Evolutionary conservation across 2,329 filamentous ascomycete species (phyloP).

Genomic region (Tolypocladium sp.): DNA sequence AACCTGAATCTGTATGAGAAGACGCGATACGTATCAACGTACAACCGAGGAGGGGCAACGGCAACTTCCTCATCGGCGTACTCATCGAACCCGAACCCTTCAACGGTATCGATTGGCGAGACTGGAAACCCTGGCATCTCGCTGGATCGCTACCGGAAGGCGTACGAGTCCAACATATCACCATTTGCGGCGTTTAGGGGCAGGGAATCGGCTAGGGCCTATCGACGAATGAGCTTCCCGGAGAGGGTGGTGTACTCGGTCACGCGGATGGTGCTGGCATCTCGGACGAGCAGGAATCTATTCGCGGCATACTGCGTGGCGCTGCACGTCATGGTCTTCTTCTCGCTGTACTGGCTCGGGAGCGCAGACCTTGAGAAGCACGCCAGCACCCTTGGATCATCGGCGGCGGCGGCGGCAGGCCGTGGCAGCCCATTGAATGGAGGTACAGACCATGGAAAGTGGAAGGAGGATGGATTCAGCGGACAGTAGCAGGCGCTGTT

Average conservation of each 20-base stretch:
- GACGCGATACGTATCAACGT: conserved; percentile 90
- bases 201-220: conserved; percentile 82
- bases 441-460: conserved; percentile 27
- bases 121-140: conserved; percentile 51
- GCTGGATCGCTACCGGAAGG: conserved; percentile 78
- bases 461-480: conserved; percentile 55
- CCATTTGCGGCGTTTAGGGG: conserved; percentile 93
- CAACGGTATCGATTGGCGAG: conserved; percentile 54
- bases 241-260: conserved; percentile 86
- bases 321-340: conserved; percentile 79
- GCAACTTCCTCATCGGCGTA: conserved; percentile 57
- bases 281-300: conserved; percentile 80
- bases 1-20: conserved; percentile 96
- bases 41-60: conserved; percentile 62
- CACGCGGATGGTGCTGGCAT: conserved; percentile 83
- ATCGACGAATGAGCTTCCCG: conserved; percentile 85
- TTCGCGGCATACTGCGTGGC: conserved; percentile 89
- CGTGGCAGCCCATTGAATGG: conserved; percentile 20
- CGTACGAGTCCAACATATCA: conserved; percentile 91
- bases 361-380: conserved; percentile 55
- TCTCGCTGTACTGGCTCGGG: conserved; percentile 78
- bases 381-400: conserved; percentile 45
- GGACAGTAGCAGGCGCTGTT: conserved; percentile 14
- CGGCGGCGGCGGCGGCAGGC: conserved; percentile 32
- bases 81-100: conserved; percentile 64